A percentile compares a stretch with the other conserved stretches of the same genome.
Conservation (phyloP, 495 filamentous ascomycete species). For the Xylaria curta region DNA sequence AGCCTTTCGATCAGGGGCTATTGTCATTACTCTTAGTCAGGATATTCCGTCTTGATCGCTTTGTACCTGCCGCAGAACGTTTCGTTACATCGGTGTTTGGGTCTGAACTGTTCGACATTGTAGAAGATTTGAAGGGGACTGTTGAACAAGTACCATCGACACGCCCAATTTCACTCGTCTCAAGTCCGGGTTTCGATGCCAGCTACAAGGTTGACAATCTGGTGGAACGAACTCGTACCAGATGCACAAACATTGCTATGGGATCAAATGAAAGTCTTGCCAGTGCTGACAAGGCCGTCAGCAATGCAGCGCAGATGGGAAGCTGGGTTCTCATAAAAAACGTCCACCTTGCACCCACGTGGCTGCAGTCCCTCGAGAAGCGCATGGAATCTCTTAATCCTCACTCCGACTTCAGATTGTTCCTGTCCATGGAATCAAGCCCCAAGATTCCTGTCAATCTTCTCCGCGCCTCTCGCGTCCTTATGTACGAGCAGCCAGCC, state of each 20-base stretch:
- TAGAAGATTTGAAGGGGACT: conserved; percentile 83
- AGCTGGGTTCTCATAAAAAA: conserved; percentile 99
- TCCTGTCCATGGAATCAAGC: conserved; percentile 97
- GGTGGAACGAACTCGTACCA: conserved; percentile 79
- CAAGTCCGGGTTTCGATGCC: conserved; percentile 95
- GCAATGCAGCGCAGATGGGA: conserved; percentile 87
- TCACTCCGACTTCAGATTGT: conserved; percentile 90
- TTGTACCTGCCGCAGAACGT: conserved; percentile 87
- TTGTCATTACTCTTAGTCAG: conserved; percentile 87
- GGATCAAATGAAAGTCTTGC: conserved; percentile 92
- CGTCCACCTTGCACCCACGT: conserved; percentile 93
- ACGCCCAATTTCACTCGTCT: conserved; percentile 88
- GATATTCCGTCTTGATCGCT: conserved; percentile 91
- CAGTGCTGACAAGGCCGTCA: conserved; percentile 93
- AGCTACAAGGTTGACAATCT: conserved; percentile 98
- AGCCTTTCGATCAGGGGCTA: conserved; percentile 76
- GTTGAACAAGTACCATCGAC: conserved; percentile 83
- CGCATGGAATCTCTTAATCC: conserved; percentile 93
- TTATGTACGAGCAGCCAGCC: conserved; percentile 98
- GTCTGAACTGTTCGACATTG: conserved; percentile 76
- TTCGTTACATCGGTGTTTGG: conserved; percentile 93
- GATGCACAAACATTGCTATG: conserved; percentile 98
- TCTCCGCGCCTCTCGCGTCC: conserved; percentile 86
- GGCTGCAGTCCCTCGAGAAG: conserved; percentile 97
- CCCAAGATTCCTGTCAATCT: conserved; percentile 97